Base-by-base conservation (phyloP, 2,329 filamentous ascomycete genomes). In the Orbilia quercus region DNA sequence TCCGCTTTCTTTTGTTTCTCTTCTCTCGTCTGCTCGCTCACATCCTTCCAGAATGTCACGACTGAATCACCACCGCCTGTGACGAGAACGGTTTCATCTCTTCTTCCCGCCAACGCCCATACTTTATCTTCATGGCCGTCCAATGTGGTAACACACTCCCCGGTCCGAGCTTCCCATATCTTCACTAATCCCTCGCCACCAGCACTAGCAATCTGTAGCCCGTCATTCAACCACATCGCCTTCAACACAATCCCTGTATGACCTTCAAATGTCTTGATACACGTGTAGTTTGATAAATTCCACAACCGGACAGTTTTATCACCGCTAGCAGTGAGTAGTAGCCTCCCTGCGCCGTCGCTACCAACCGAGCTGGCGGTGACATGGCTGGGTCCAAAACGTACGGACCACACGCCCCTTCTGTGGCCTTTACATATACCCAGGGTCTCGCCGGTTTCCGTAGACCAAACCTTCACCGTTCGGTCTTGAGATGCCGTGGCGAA, bases 401-500 rank as follows among this genome's bases (percentile, higher is more conserved):
- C 91, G 1, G 92, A 92, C 95, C 95, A 99, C 9, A 99, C 94
- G 80, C 96, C 95, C 80, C 95, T 88, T 79, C 91, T 91, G 81
- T 99, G 96, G 1, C 96, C 96, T 62, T 91, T 88, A 16, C 99
- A 86, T 31, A 99, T 92, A 75, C 95, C 96, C 75, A 95, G 88
- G 0, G 93, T 90, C 78, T 97, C 92, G 18, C 96, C 93, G 79
- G 95, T 91, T 76, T 93, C 89, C 5, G 90, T 85, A 6, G 93
- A 95, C 90, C 94, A 99, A 70, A 99, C 95, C 82, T 98, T 99
- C 76, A 98, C 92, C 0, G 92, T 96, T 76, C 92, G 91, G 80
- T 99, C 95, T 81, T 99, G 95, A 3, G 94, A 98, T 28, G 95
- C 94, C 0, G 95, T 97, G 1, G 94, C 96, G 79, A 99, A 98